These are phyloP conservation scores for Filobasidium uniguttulatum DNA, from an alignment of 1,284 basidiomycete genomes.

Conservation along the genomic window DNA sequence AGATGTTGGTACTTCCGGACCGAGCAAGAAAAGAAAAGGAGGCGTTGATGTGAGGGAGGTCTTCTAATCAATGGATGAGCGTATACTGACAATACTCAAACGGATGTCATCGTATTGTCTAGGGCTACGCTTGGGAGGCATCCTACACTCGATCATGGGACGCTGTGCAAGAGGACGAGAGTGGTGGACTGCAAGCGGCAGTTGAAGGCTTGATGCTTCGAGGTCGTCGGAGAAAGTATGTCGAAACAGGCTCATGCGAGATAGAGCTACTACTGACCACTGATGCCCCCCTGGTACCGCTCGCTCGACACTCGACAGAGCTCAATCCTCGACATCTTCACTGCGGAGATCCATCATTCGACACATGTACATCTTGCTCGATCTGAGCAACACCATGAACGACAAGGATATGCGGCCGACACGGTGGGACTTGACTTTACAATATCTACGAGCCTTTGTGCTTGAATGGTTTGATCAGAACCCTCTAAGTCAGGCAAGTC, in stretches of 20 bases:
- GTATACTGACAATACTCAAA: no score
- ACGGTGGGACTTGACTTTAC: conserved; percentile 74
- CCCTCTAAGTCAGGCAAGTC: conserved; percentile 65
- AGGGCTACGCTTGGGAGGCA: conserved; percentile 1
- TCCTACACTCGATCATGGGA: conserved; percentile 52
- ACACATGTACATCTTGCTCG: conserved; percentile 78
- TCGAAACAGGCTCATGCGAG: conserved; percentile 16
- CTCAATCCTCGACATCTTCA: conserved; percentile 59
- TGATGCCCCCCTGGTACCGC: background rate
- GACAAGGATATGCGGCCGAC: conserved; percentile 93
- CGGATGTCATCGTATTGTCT: no score
- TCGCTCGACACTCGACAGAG: conserved; percentile 21
- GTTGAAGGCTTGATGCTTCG: conserved; percentile 80
- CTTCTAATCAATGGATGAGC: no score
- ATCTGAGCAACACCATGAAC: conserved; percentile 80
- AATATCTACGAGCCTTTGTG: conserved; percentile 80
- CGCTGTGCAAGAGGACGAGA: conserved; percentile 87
- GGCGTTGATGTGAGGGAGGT: conserved; percentile 1
- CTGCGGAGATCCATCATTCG: conserved; percentile 92
- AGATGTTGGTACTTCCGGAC: background rate
- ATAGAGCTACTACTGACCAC: background rate
- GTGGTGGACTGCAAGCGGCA: conserved; percentile 74
- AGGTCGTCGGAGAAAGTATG: conserved; percentile 65
- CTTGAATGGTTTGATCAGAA: conserved; percentile 99
- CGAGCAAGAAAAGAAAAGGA: background rate